A percentile compares a stretch with the other conserved stretches of the same genome.
Evolutionary conservation across 2,329 filamentous ascomycete genomes (phyloP).

Genomic region (Akanthomyces lecanii): DNA sequence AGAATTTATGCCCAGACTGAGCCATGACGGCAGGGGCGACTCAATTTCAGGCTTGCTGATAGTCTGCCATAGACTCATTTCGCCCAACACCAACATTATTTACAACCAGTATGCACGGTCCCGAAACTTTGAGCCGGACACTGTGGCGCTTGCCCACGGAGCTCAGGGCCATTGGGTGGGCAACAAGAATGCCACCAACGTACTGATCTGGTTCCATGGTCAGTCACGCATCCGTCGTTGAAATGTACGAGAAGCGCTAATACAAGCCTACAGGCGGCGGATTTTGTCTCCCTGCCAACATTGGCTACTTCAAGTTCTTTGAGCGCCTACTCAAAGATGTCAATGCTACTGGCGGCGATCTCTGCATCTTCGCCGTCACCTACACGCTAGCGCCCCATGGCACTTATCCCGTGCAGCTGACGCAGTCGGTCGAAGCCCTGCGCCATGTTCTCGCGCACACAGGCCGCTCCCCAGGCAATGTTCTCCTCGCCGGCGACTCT

Average conservation of each 20-base stretch:
- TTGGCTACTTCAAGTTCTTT: slow-evolving; percentile 21
- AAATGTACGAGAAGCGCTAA: background rate
- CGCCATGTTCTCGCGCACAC: slow-evolving; percentile 20
- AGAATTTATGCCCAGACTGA: background rate
- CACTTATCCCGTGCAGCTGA: slow-evolving; percentile 22
- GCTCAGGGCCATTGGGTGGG: slow-evolving; percentile 24
- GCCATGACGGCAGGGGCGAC: background rate
- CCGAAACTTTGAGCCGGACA: slow-evolving; percentile 16
- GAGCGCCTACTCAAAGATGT: slow-evolving; percentile 19
- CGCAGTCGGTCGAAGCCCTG: slow-evolving; percentile 21
- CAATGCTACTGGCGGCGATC: slow-evolving; percentile 15
- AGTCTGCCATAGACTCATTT: slow-evolving; percentile 17
- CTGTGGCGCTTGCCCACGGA: slow-evolving; percentile 21
- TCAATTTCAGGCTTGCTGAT: background rate
- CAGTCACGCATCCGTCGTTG: background rate
- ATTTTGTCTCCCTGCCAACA: slow-evolving; percentile 22
- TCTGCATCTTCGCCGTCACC: slow-evolving; percentile 22
- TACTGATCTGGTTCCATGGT: slow-evolving; percentile 25
- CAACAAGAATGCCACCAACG: slow-evolving; percentile 20
- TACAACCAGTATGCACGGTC: slow-evolving; percentile 21
- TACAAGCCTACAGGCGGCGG: slow-evolving; percentile 20
- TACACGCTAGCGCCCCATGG: slow-evolving; percentile 23
- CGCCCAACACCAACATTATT: slow-evolving; percentile 19
- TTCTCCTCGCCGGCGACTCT: slow-evolving; percentile 23
- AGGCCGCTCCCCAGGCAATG: slow-evolving; percentile 15